Evolutionary conservation across 805 yeast genomes (phyloP).

Genomic region (Pichia pseudocactophila): DNA sequence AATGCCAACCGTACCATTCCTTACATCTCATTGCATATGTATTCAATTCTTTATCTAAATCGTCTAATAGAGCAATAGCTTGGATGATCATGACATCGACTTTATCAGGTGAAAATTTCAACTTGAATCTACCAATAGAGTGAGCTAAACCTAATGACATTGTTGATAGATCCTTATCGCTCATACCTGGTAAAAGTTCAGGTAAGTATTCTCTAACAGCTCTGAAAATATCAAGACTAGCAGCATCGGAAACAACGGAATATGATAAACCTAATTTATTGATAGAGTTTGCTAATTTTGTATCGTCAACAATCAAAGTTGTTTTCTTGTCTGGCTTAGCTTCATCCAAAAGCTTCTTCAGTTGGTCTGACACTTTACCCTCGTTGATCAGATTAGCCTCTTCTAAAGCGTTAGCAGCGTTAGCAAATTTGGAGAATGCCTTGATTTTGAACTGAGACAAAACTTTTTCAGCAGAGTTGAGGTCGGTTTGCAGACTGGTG

Average conservation of each 20-base stretch:
- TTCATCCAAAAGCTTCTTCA: constrained; percentile 67
- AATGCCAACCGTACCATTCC: constrained; percentile 99
- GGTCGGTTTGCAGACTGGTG: constrained; percentile 60
- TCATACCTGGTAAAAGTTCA: constrained; percentile 86
- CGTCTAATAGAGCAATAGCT: constrained; percentile 95
- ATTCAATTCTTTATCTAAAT: constrained; percentile 93
- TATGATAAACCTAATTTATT: constrained; percentile 87
- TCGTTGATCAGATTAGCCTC: constrained; percentile 89
- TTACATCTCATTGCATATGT: constrained; percentile 98
- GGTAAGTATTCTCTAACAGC: constrained; percentile 93
- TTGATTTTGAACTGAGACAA: constrained; percentile 86
- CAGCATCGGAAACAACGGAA: constrained; percentile 89
- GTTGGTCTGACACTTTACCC: constrained; percentile 84
- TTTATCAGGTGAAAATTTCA: constrained; percentile 95
- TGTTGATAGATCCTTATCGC: constrained; percentile 73
- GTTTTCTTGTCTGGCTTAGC: constrained; percentile 75
- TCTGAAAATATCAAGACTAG: constrained; percentile 88
- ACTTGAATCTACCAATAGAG: constrained; percentile 96
- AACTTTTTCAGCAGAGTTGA: constrained; percentile 77
- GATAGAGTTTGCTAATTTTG: constrained; percentile 92
- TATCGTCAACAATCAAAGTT: constrained; percentile 84
- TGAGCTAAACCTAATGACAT: constrained; percentile 99
- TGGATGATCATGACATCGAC: constrained; percentile 99
- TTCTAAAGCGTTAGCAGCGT: constrained; percentile 94
- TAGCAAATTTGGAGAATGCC: constrained; percentile 87